Percentiles rank a stretch among this genome's conserved stretches.
Conservation (phyloP, 495 filamentous ascomycete genomes). For the Daldinia grandis region DNA sequence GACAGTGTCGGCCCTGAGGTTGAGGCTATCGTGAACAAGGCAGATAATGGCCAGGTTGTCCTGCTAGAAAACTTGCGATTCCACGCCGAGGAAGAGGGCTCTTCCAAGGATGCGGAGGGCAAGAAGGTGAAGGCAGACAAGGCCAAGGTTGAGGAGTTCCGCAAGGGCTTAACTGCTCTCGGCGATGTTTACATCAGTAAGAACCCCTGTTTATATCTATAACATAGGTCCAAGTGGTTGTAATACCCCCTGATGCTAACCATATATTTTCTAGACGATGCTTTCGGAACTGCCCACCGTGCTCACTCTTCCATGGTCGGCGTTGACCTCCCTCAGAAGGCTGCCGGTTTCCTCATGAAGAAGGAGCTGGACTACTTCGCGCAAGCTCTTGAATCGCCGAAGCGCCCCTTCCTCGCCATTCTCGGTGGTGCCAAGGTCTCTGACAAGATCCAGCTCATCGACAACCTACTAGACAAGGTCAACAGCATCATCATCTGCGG, state of each 20-base stretch:
- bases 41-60: slow-evolving; percentile 82
- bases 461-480: slow-evolving; percentile 97
- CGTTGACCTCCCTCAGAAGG: slow-evolving; percentile 92
- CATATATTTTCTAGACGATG: slow-evolving; percentile 74
- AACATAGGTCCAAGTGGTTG: neutral
- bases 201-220: slow-evolving; percentile 43
- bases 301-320: slow-evolving; percentile 99
- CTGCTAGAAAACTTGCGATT: slow-evolving; percentile 98
- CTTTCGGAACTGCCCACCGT: slow-evolving; percentile 97
- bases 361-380: slow-evolving; percentile 99
- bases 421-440: slow-evolving; percentile 97
- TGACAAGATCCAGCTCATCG: slow-evolving; percentile 99
- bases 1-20: slow-evolving; percentile 91
- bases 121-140: slow-evolving; percentile 99
- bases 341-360: slow-evolving; percentile 98
- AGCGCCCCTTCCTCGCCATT: slow-evolving; percentile 98
- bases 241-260: slow-evolving; percentile 1
- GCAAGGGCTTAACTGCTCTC: slow-evolving; percentile 91
- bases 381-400: slow-evolving; percentile 89
- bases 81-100: slow-evolving; percentile 97
- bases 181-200: slow-evolving; percentile 97
- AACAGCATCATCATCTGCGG: slow-evolving; percentile 96
- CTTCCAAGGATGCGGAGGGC: slow-evolving; percentile 86
- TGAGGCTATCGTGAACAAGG: slow-evolving; percentile 87
- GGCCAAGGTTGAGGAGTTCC: slow-evolving; percentile 88